Conservation (phyloP, 805 yeast genomes). For the Candida patagonica region DNA sequence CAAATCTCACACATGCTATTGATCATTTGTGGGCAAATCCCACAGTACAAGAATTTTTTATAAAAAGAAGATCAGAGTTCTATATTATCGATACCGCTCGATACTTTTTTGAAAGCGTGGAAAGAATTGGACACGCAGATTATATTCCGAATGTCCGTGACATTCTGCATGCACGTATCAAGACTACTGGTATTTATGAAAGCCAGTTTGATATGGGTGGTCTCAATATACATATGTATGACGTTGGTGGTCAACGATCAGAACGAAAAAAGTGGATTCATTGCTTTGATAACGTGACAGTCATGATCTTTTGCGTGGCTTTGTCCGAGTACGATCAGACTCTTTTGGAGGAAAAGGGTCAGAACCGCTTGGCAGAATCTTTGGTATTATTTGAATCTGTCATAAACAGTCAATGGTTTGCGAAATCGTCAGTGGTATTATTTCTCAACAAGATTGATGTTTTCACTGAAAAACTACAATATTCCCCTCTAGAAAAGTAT, state of each 20-base stretch:
- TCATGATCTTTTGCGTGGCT: constrained; percentile 85
- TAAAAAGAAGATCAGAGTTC: constrained; percentile 52
- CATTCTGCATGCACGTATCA: constrained; percentile 77
- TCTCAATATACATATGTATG: constrained; percentile 54
- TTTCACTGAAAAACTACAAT: constrained; percentile 74
- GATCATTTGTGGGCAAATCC: constrained; percentile 46
- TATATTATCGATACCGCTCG: constrained; percentile 78
- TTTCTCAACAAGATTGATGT: constrained; percentile 87
- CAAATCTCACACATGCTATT: constrained; percentile 40
- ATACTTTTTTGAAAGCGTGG: constrained; percentile 56
- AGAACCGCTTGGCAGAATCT: constrained; percentile 71
- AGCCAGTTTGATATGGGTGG: constrained; percentile 68
- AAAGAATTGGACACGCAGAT: constrained; percentile 47
- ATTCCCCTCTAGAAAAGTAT: constrained; percentile 69
- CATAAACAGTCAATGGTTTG: constrained; percentile 87
- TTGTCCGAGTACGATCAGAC: constrained; percentile 86
- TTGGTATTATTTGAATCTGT: constrained; percentile 80
- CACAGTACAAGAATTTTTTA: constrained; percentile 43
- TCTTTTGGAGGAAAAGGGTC: constrained; percentile 60
- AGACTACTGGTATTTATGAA: constrained; percentile 88
- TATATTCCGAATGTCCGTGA: constrained; percentile 72
- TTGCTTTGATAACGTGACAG: constrained; percentile 86
- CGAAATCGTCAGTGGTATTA: constrained; percentile 74
- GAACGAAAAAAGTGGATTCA: constrained; percentile 97
- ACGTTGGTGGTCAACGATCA: constrained; percentile 93